Percentiles rank a stretch among this genome's conserved stretches.
phyloP scores from a whole-genome alignment of 257 asterid species.

The Thymus quinquecostatus region DNA sequence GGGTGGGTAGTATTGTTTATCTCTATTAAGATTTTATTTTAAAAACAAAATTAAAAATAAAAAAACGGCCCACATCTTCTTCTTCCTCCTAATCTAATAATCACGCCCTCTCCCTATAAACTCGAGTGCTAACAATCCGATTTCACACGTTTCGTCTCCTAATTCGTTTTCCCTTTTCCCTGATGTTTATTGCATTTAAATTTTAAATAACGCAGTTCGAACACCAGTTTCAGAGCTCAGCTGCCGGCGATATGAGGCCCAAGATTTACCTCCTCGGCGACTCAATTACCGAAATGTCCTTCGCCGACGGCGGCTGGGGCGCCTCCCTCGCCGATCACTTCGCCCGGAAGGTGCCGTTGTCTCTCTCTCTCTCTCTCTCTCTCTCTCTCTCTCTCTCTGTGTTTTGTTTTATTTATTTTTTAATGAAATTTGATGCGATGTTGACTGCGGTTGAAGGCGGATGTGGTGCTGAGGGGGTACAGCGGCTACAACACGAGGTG shows the following conservation, averaged over 20 bases:
- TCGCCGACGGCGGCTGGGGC: constrained; percentile 84
- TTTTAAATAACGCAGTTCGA: too few species aligned
- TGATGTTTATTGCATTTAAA: too few species aligned
- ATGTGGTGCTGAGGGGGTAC: constrained; percentile 87
- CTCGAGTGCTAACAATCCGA: too few species aligned
- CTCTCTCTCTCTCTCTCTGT: background rate
- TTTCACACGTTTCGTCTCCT: too few species aligned
- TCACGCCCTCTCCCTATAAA: too few species aligned
- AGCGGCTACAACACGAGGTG: constrained; percentile 91
- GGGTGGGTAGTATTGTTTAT: background rate
- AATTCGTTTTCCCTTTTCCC: too few species aligned
- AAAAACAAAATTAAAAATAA: too few species aligned
- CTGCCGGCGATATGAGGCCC: constrained; percentile 60
- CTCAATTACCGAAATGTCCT: constrained; percentile 82
- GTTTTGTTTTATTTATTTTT: background rate
- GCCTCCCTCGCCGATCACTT: constrained; percentile 79
- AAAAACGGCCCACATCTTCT: too few species aligned
- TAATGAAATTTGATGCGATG: background rate
- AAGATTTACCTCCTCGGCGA: constrained; percentile 88
- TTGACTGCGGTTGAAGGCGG: constrained; percentile 49
- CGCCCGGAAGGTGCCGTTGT: constrained; percentile 51
- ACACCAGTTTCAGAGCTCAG: too few species aligned
- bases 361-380: background rate
- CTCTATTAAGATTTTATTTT: too few species aligned
- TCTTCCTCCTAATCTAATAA: too few species aligned